Base-by-base conservation (phyloP, 148 eudicot genomes). In the Linanthus parryae region DNA sequence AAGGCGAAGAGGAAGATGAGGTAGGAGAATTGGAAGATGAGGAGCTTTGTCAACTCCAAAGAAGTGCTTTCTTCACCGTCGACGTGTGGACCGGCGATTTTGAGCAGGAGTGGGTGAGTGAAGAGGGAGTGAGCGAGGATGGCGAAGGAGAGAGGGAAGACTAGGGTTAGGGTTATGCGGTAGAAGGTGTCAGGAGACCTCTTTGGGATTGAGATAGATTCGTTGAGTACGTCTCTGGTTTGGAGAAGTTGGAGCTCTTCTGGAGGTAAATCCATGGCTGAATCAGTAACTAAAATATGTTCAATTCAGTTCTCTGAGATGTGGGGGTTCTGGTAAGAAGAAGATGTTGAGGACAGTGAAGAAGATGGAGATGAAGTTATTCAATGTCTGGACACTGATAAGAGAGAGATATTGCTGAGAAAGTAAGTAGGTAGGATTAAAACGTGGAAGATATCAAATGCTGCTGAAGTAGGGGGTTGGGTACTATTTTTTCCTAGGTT, bases 211-310 rank as follows among this genome's bases (percentile, higher is more conserved):
- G 28, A 12, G 10, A 31, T 39, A 59, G 44, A 49, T 38, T n/a
- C n/a, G 37, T 48, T 56, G 29, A 59, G 39, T 7, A 59, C 40
- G 28, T 56, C 64, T 40, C n/a, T n/a, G n/a, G n/a, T n/a, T n/a
- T n/a, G n/a, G n/a, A 59, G 56, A 22, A 59, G 49, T 29, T 59
- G 64, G 39, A 59, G 48, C 15, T 59, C 64, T 39, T 59, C 64
- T 40, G 11, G 64, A n/a, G 48, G 56, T 59, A 25, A 27, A 5
- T 49, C 48, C 64, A 59, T 59, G 18, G n/a, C n/a, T n/a, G n/a
- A n/a, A n/a, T n/a, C n/a, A n/a, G n/a, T n/a, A n/a, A n/a, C n/a
- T n/a, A n/a, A n/a, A n/a, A n/a, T n/a, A n/a, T n/a, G n/a, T n/a
- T n/a, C n/a, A n/a, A n/a, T n/a, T n/a, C n/a, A n/a, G n/a, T n/a